Evolutionary conservation across 192 early-diverging fungal species (phyloP).

Genomic region (Gryganskiella cystojenkinii): DNA sequence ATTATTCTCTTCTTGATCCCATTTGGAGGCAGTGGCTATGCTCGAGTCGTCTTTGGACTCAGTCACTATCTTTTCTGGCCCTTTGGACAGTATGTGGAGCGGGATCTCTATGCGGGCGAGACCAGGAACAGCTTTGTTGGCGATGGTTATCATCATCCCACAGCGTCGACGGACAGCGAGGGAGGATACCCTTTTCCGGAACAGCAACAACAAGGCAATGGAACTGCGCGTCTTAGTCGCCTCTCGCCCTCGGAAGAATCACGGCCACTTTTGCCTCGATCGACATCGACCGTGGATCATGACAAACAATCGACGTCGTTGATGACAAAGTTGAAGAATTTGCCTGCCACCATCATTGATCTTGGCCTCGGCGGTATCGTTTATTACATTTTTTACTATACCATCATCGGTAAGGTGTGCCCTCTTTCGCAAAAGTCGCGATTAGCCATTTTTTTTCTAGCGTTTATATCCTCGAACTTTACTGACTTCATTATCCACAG

Average conservation of each 20-base stretch:
- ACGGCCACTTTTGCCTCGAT: conserved; percentile 48
- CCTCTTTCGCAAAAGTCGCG: no score
- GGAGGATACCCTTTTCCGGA: neutral
- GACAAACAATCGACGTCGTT: conserved; percentile 19
- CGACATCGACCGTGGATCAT: conserved; percentile 14
- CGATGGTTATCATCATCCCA: conserved; percentile 9
- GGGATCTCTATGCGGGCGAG: conserved; percentile 47
- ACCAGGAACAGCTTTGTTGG: neutral
- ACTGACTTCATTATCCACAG: conserved; percentile 57
- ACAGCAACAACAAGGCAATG: neutral
- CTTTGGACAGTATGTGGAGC: conserved; percentile 94
- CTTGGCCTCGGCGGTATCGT: conserved; percentile 59
- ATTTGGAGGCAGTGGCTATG: conserved; percentile 66
- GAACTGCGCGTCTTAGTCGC: conserved; percentile 30
- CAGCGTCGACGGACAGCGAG: conserved; percentile 1
- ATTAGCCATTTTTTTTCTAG: no score
- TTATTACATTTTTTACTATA: conserved; percentile 59
- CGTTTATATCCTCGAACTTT: no score
- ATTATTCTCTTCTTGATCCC: conserved; percentile 67
- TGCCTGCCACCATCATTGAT: conserved; percentile 23
- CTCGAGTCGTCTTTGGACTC: conserved; percentile 77
- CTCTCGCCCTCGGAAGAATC: conserved; percentile 43
- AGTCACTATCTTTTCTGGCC: conserved; percentile 94
- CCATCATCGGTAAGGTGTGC: conserved; percentile 60
- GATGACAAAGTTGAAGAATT: conserved; percentile 16